Evolutionary conservation across 768 basidiomycete genomes (phyloP).

Genomic region (Ramaria sp.): DNA sequence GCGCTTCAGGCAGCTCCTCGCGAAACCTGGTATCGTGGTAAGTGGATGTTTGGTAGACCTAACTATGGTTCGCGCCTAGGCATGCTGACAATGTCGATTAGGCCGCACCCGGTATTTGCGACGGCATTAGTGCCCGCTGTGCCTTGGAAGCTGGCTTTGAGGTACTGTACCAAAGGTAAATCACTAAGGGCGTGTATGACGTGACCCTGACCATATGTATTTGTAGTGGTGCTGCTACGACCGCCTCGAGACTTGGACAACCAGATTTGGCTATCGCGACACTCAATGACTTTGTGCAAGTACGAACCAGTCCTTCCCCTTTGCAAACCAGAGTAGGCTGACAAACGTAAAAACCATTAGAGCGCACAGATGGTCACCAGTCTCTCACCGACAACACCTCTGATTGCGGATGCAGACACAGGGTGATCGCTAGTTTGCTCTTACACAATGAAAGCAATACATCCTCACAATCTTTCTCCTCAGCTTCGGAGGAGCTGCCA

Average conservation of each 20-base stretch:
- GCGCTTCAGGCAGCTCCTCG: constrained; percentile 52
- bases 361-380: constrained; percentile 63
- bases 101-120: constrained; percentile 14
- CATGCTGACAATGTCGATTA: constrained; percentile 3
- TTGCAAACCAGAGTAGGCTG: neutral
- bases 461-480: neutral
- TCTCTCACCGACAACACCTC: constrained; percentile 50
- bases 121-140: constrained; percentile 58
- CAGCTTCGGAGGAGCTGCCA: constrained; percentile 62
- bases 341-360: constrained; percentile 18
- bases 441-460: neutral
- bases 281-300: constrained; percentile 64
- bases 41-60: constrained; percentile 16
- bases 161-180: constrained; percentile 65
- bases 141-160: constrained; percentile 72
- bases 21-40: constrained; percentile 67
- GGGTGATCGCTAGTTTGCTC: constrained; percentile 30
- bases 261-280: constrained; percentile 76
- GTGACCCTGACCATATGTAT: neutral
- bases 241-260: constrained; percentile 65
- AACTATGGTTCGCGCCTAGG: neutral
- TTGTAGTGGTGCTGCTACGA: constrained; percentile 62
- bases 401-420: constrained; percentile 75
- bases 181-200: too few species aligned
- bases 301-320: constrained; percentile 16